These are phyloP conservation scores for Aspergillus sp. DNA, from an alignment of 2,329 filamentous ascomycete genomes.

Conservation along the genomic window DNA sequence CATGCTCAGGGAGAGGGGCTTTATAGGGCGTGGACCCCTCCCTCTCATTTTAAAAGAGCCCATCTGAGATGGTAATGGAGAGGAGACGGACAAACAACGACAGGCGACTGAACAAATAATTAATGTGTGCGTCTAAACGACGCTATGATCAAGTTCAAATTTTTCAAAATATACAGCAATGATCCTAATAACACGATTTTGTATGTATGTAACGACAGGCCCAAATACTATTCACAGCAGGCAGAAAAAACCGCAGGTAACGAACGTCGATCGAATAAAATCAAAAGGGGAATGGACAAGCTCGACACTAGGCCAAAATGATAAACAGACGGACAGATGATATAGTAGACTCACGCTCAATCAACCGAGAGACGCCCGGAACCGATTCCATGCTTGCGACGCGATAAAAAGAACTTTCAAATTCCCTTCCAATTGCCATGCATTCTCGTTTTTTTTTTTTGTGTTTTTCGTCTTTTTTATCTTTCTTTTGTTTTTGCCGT, in stretches of 20 bases:
- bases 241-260: background rate
- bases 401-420: conserved; percentile 6
- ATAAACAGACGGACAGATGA: background rate
- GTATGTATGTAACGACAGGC: conserved; percentile 22
- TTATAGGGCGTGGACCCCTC: too few relatives aligned
- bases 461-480: too few relatives aligned
- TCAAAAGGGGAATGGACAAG: background rate
- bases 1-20: too few relatives aligned
- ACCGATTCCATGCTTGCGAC: conserved; percentile 13
- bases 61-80: too few relatives aligned
- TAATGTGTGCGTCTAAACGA: too few relatives aligned
- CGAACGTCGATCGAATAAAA: conserved; percentile 1
- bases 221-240: conserved; percentile 7
- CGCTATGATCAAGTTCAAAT: too few relatives aligned
- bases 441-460: conserved; percentile 4
- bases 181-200: background rate
- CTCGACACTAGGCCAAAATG: background rate
- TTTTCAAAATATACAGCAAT: background rate
- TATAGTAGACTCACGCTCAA: conserved; percentile 1
- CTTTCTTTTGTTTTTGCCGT: background rate
- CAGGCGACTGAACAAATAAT: too few relatives aligned
- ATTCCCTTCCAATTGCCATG: background rate
- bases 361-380: conserved; percentile 13
- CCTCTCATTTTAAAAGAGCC: too few relatives aligned
- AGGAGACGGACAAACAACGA: too few relatives aligned